Percentiles rank a stretch among this genome's conserved stretches.
Evolutionary conservation across 345 rosid genomes (phyloP).

Genomic region (Durio zibethinus): DNA sequence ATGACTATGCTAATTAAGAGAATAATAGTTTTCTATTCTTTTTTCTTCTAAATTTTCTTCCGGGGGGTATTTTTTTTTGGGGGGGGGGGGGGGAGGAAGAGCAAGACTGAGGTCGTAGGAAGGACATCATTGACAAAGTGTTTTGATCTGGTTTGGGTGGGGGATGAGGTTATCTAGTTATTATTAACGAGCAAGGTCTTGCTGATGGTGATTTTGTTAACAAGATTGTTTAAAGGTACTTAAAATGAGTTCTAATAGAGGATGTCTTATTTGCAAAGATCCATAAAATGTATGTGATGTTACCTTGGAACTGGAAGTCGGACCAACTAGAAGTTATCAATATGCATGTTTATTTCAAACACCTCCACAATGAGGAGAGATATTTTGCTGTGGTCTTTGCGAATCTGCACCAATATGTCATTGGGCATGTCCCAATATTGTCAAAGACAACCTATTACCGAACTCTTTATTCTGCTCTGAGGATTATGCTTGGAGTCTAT

Average conservation of each 20-base stretch:
- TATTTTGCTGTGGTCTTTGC: neutral
- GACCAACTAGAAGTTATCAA: neutral
- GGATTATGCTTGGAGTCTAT: neutral
- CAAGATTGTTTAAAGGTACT: neutral
- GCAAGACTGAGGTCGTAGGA: neutral
- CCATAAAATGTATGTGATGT: neutral
- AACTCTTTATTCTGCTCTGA: neutral
- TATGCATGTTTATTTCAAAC: neutral
- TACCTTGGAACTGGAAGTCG: neutral
- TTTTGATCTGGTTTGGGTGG: neutral
- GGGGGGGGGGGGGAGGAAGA: neutral
- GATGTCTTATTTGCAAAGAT: neutral
- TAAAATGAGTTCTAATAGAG: neutral
- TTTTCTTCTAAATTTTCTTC: neutral
- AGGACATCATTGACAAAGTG: neutral
- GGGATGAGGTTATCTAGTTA: neutral
- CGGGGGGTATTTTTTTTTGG: too few relatives aligned
- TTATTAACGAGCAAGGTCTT: neutral
- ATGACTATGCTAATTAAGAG: neutral
- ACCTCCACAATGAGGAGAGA: neutral
- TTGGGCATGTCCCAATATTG: neutral
- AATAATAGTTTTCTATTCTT: neutral
- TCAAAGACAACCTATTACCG: neutral
- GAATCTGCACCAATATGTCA: neutral
- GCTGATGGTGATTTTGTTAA: neutral